Evolutionary conservation across 2,329 filamentous ascomycete genomes (phyloP), one percentile per base, ranked within the genome.

Genomic region (Scytalidium lignicola): DNA sequence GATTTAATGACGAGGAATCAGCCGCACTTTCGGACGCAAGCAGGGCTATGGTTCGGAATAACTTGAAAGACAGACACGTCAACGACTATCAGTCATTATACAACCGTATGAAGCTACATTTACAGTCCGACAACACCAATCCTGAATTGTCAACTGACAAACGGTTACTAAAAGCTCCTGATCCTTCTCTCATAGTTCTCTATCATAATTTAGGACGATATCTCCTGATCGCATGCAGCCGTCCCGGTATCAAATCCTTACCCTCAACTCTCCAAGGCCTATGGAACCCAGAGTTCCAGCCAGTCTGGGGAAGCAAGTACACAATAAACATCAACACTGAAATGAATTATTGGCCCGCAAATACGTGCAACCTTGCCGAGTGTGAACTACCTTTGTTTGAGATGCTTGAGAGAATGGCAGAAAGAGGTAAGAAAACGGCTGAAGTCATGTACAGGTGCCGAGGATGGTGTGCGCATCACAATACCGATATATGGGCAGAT

Each of bases 321-420:
- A 69, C 67, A 1, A 62, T 68, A 22, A 69, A 70, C 47, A 68
- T 69, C 55, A 70, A 70, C 26, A 56, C 58, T 2, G 59, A 70
- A 47, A 70, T 70, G 67, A 69, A 69, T 51, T 69, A 70, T 48
- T 68, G 65, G 65, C 58, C 57, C 0, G 52, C 56, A 10, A 56
- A 60, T 40, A 49, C 49, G 9, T 53, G 52, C 7, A 59, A 56
- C 26, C 48, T 65, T n/a, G 44, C 63, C 0, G 70, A 71, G 41
- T 67, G 65, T 18, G 64, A 72, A 40, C 44, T 57, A 3, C 70
- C 71, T 1, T 48, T 74, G 0, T 72, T 74, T 41, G 62, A 67
- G 19, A 56, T 69, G 1, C 57, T 74, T 2, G 65, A 71, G 20
- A 61, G 64, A 7, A 58, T 72, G 51, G 63, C 60, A 10, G 41